phyloP scores from a whole-genome alignment of 1,284 basidiomycete genomes.

The Ustilago loliicola region DNA sequence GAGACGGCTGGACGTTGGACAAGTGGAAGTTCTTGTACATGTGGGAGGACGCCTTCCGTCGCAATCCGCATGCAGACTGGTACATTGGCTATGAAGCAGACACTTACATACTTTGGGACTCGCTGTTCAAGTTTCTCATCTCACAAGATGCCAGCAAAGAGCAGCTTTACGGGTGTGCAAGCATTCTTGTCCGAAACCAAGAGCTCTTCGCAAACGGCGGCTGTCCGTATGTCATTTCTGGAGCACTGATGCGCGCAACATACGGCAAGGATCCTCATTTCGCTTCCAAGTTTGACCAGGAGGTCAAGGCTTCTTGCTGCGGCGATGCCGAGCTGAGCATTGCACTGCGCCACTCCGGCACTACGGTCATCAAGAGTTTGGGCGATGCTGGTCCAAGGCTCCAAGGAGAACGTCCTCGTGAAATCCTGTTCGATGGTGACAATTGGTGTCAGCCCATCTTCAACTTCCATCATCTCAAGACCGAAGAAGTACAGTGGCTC shows the following conservation, averaged over 20 bases:
- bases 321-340: constrained; percentile 47
- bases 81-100: constrained; percentile 53
- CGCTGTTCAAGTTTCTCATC: constrained; percentile 32
- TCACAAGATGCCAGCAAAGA: constrained; percentile 19
- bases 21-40: constrained; percentile 49
- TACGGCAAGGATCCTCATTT: constrained; percentile 28
- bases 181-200: constrained; percentile 18
- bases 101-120: constrained; percentile 32
- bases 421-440: constrained; percentile 23
- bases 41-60: constrained; percentile 41
- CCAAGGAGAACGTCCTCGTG: constrained; percentile 20
- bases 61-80: constrained; percentile 30
- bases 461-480: constrained; percentile 37
- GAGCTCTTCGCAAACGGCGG: constrained; percentile 45
- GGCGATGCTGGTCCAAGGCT: constrained; percentile 24
- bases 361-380: constrained; percentile 14
- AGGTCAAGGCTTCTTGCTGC: constrained; percentile 31
- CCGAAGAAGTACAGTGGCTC: constrained; percentile 16
- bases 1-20: constrained; percentile 38
- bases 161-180: constrained; percentile 29
- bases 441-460: constrained; percentile 40
- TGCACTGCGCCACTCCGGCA: constrained; percentile 26
- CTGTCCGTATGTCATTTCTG: constrained; percentile 38
- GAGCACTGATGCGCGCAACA: constrained; percentile 34
- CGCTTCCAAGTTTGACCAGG: constrained; percentile 26